Base-by-base conservation (phyloP, 345 rosid genomes). In the Camelina sativa region DNA sequence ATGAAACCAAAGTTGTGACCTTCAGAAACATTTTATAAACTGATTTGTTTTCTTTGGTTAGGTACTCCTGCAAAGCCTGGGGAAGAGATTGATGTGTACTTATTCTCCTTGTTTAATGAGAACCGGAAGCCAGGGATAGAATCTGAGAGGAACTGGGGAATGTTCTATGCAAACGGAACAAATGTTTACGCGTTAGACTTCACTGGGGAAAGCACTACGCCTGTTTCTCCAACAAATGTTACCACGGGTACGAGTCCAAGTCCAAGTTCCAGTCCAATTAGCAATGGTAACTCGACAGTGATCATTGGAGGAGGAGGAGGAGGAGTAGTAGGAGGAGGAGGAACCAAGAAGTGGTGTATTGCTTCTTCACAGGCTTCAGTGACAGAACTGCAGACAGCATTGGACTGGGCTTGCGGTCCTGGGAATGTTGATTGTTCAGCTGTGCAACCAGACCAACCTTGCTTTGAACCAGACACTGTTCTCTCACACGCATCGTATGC, bases 381-480 rank as follows among this genome's bases (percentile, higher is more conserved):
- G 37, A 62, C 53, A 0, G 87, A 84, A 57, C 75, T 91, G 83
- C 88, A 90, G 82, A 90, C 63, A 46, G 97, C 93, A 2, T 46
- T 95, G 64, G 92, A 95, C 77, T 95, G 96, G 96, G 97, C 97
- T 32, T 95, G 99, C 4, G 89, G 97, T 67, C 73, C 97, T 1
- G 99, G 99, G 66, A 85, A 87, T 75, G 93, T 95, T 70, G 99
- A 95, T 65, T 95, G 99, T 67, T 90, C 99, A 0, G 85, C 97
- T 11, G 84, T 92, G 76, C 99, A 90, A 68, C 97, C 90, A 22
- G 84, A 97, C 76, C 96, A 95, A 63, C 96, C 97, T 46, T 95
- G 99, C 80, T 95, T 82, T 63, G 90, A 95, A 77, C 97, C 99
- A 0, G 97, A 95, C 67, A 90, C 88, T 50, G 76, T 90, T 59